Conservation (phyloP, 805 yeast species). For the Lachancea lanzarotensis region DNA sequence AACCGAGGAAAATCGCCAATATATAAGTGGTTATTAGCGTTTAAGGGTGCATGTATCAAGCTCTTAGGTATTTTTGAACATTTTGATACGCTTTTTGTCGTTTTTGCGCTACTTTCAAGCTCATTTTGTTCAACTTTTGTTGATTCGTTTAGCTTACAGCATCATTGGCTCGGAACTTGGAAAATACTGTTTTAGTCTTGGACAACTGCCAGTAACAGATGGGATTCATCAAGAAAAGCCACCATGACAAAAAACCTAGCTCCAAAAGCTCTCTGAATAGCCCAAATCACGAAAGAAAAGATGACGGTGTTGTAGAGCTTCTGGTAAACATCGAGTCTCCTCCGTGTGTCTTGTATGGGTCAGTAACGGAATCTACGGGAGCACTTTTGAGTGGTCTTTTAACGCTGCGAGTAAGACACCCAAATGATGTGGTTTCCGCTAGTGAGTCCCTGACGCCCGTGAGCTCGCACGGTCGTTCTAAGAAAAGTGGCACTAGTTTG, state of each 20-base stretch:
- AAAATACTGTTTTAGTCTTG: background rate
- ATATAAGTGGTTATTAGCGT: no score
- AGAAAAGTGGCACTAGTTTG: constrained; percentile 13
- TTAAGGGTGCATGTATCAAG: no score
- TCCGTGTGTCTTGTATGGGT: constrained; percentile 81
- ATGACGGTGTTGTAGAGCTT: constrained; percentile 38
- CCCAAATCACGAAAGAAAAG: constrained; percentile 7
- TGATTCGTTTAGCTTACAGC: background rate
- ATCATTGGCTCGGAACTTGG: background rate
- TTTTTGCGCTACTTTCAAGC: no score
- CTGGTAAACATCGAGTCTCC: constrained; percentile 77
- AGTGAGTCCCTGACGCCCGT: constrained; percentile 16
- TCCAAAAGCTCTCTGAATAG: constrained; percentile 7
- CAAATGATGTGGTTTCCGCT: constrained; percentile 13
- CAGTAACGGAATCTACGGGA: constrained; percentile 73
- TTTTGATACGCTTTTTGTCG: no score
- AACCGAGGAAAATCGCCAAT: no score
- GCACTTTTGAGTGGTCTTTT: constrained; percentile 78
- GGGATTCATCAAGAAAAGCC: constrained; percentile 15
- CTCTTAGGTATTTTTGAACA: no score
- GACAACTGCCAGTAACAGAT: constrained; percentile 1
- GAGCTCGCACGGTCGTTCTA: constrained; percentile 12
- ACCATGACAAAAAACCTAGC: constrained; percentile 6
- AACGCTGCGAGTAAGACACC: constrained; percentile 45
- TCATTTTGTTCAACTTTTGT: no score